phyloP scores from a whole-genome alignment of 495 filamentous ascomycete genomes.

The Aspergillus sclerotiicarbonarius region DNA sequence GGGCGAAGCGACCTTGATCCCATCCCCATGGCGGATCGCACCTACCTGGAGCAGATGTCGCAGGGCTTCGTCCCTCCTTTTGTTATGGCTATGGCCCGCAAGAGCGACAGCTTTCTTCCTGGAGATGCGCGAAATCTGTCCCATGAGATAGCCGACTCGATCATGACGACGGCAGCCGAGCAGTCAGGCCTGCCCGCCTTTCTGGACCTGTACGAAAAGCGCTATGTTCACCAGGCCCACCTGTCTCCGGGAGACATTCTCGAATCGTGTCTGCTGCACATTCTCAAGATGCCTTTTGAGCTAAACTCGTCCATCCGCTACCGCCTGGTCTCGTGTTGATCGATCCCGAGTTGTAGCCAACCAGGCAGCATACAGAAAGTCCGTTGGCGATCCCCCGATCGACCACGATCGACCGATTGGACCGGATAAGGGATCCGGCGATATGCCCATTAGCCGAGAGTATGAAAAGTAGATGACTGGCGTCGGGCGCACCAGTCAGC shows the following conservation, averaged over 20 bases:
- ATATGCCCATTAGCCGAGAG: no score
- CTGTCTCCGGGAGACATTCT: neutral
- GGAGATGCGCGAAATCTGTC: conserved; percentile 6
- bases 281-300: conserved; percentile 12
- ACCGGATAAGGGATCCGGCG: no score
- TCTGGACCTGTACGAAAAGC: neutral
- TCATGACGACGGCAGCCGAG: neutral
- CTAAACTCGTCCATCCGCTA: conserved; percentile 3
- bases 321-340: conserved; percentile 1
- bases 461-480: no score
- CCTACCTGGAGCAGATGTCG: conserved; percentile 3
- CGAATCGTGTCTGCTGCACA: conserved; percentile 8
- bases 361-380: neutral
- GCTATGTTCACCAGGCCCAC: conserved; percentile 1
- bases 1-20: neutral
- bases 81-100: neutral
- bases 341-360: neutral
- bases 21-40: neutral
- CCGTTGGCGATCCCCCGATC: no score
- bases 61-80: conserved; percentile 4
- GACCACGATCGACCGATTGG: no score
- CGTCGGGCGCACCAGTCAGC: no score
- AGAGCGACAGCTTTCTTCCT: neutral
- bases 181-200: neutral
- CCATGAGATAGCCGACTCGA: neutral